Evolutionary conservation across 176 grass and related monocot genomes (phyloP).

Genomic region (Cenchrus fungigraminus): DNA sequence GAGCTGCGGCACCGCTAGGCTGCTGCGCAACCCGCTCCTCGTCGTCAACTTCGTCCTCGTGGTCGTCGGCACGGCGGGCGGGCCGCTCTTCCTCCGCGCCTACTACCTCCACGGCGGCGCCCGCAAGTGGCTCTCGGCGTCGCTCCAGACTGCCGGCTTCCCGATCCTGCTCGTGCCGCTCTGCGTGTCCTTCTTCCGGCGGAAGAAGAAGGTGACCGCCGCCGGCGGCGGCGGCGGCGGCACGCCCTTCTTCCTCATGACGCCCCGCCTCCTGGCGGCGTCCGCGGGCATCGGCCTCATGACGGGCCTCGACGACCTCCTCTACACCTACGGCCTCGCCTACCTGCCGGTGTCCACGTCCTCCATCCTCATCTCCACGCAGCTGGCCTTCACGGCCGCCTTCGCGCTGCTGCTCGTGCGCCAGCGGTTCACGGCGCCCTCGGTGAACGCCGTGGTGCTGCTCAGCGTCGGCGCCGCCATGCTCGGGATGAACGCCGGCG

Average conservation of each 20-base stretch:
- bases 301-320: constrained; percentile 62
- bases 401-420: constrained; percentile 75
- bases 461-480: constrained; percentile 64
- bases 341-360: constrained; percentile 87
- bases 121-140: constrained; percentile 73
- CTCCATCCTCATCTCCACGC: constrained; percentile 76
- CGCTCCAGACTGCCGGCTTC: constrained; percentile 67
- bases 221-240: background rate
- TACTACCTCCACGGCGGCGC: constrained; percentile 76
- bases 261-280: constrained; percentile 54
- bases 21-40: constrained; percentile 39
- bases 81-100: constrained; percentile 68
- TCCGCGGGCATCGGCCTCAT: constrained; percentile 57
- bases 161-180: constrained; percentile 70
- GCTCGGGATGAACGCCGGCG: constrained; percentile 58
- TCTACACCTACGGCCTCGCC: constrained; percentile 70
- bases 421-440: constrained; percentile 74
- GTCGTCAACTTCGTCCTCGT: constrained; percentile 65
- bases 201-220: background rate
- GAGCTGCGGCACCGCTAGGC: background rate
- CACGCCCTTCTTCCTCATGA: constrained; percentile 48
- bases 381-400: constrained; percentile 79
- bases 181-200: constrained; percentile 44
- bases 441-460: constrained; percentile 77
- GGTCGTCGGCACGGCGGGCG: constrained; percentile 53